These are phyloP conservation scores for Corymbia calophylla DNA, from an alignment of 441 rosid genomes.

Conservation along the genomic window DNA sequence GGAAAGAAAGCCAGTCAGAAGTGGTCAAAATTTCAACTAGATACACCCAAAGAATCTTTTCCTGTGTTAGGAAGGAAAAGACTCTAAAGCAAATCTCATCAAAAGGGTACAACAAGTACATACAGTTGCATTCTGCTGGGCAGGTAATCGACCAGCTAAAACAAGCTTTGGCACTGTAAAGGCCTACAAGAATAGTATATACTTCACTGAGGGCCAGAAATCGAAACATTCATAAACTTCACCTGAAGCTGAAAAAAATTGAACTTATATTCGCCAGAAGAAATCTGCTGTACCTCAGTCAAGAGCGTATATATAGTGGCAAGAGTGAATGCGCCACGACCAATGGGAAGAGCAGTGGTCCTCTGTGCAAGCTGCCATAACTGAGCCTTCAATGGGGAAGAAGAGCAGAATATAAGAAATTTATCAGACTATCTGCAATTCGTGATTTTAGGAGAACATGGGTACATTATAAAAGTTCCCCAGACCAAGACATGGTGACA, in stretches of 20 bases:
- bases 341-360: constrained; percentile 97
- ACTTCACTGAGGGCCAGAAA: neutral
- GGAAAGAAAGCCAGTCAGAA: neutral
- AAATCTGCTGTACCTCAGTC: constrained; percentile 57
- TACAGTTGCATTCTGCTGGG: constrained; percentile 99
- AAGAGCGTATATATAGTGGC: constrained; percentile 91
- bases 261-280: neutral
- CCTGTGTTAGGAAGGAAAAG: neutral
- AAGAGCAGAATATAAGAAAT: neutral
- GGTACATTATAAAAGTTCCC: neutral
- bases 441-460: neutral
- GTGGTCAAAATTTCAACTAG: neutral
- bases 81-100: neutral
- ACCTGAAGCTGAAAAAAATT: neutral
- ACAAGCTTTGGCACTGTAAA: constrained; percentile 98
- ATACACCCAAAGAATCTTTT: neutral
- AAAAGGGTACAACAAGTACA: constrained; percentile 21
- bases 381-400: constrained; percentile 59
- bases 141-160: constrained; percentile 97
- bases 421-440: neutral
- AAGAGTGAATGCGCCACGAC: constrained; percentile 98
- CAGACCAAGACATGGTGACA: neutral
- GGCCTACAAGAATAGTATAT: constrained; percentile 44
- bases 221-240: neutral
- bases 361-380: constrained; percentile 98